Conservation (phyloP, 441 rosid species). For the Populus hybrid region DNA sequence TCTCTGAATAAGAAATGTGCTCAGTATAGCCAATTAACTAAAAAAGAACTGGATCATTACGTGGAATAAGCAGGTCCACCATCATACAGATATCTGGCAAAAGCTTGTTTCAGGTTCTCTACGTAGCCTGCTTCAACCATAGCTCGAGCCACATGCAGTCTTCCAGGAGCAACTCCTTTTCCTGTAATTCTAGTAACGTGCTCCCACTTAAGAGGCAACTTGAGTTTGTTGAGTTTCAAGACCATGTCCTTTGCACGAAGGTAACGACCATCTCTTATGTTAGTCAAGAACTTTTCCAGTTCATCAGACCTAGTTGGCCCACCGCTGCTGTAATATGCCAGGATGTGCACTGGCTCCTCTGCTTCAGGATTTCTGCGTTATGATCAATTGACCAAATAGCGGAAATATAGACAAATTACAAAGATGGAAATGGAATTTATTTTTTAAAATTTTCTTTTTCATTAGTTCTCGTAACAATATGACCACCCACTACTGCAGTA, state of each 20-base stretch:
- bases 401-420: slow-evolving; percentile 9
- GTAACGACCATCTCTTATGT: slow-evolving; percentile 84
- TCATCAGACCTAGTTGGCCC: slow-evolving; percentile 66
- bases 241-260: slow-evolving; percentile 80
- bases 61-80: slow-evolving; percentile 93
- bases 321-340: slow-evolving; percentile 87
- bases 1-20: slow-evolving; percentile 4
- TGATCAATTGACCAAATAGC: slow-evolving; percentile 14
- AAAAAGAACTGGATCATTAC: slow-evolving; percentile 31
- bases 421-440: background rate
- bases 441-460: background rate
- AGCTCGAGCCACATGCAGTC: slow-evolving; percentile 92
- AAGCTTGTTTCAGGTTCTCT: slow-evolving; percentile 84
- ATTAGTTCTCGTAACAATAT: background rate
- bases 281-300: slow-evolving; percentile 57
- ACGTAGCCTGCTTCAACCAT: slow-evolving; percentile 92
- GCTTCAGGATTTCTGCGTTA: slow-evolving; percentile 43
- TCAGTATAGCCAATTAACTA: slow-evolving; percentile 1
- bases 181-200: slow-evolving; percentile 86
- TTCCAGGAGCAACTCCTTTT: slow-evolving; percentile 88
- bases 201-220: slow-evolving; percentile 86
- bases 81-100: slow-evolving; percentile 71
- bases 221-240: slow-evolving; percentile 68
- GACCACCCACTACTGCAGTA: background rate
- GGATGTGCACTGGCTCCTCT: slow-evolving; percentile 91